Evolutionary conservation across 2,329 filamentous ascomycete species (phyloP).

Genomic region (Diaporthe citri): DNA sequence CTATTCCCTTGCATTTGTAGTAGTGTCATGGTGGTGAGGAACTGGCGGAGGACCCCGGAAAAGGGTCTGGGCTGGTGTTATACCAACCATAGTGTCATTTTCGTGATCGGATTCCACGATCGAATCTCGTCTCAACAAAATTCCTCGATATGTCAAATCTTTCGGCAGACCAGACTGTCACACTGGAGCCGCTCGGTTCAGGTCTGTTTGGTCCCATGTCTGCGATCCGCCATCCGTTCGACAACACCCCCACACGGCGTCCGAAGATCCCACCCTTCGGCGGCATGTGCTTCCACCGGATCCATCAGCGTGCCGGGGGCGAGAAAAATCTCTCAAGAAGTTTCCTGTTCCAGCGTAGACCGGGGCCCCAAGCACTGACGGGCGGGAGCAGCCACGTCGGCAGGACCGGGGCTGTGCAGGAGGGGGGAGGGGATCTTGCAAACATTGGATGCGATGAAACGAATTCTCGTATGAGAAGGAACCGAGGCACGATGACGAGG

Average conservation of each 20-base stretch:
- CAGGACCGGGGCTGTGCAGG: slow-evolving; percentile 12
- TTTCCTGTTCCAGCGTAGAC: slow-evolving; percentile 1
- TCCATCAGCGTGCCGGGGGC: neutral
- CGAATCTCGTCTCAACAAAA: slow-evolving; percentile 1
- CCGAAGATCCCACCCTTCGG: neutral
- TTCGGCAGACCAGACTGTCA: neutral
- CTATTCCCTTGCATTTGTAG: neutral
- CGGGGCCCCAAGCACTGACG: neutral
- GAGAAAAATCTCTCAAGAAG: neutral
- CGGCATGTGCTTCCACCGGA: slow-evolving; percentile 9
- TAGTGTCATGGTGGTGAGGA: neutral
- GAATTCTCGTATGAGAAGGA: neutral
- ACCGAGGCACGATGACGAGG: slow-evolving; percentile 1
- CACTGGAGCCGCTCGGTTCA: neutral
- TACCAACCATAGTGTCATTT: neutral
- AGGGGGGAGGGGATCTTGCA: neutral
- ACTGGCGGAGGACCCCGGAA: neutral
- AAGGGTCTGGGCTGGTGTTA: neutral
- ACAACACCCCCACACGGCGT: neutral
- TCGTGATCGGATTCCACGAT: slow-evolving; percentile 17
- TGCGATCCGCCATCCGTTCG: slow-evolving; percentile 3
- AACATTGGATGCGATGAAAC: slow-evolving; percentile 22
- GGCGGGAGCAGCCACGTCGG: slow-evolving; percentile 12
- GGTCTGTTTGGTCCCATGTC: slow-evolving; percentile 18
- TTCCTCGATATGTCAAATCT: slow-evolving; percentile 12